These are phyloP conservation scores for Ustilago cynodontis DNA, from an alignment of 1,284 basidiomycete species.

Conservation along the genomic window DNA sequence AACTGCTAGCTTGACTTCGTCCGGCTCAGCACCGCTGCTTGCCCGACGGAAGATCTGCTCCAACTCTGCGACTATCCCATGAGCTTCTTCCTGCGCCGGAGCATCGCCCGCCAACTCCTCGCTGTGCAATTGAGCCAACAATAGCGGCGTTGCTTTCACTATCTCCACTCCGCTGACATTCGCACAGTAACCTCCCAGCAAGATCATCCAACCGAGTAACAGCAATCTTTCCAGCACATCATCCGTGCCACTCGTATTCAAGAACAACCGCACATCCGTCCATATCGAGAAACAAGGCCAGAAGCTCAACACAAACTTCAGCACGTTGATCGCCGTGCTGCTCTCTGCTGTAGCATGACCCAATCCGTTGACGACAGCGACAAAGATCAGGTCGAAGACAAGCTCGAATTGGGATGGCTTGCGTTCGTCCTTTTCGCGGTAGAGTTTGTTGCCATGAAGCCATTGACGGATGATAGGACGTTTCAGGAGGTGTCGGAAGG, in stretches of 20 bases:
- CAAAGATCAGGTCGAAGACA: slow-evolving; percentile 68
- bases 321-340: slow-evolving; percentile 60
- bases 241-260: slow-evolving; percentile 68
- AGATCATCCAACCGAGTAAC: slow-evolving; percentile 66
- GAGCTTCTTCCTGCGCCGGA: slow-evolving; percentile 12
- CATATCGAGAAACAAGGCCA: slow-evolving; percentile 65
- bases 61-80: slow-evolving; percentile 18
- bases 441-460: slow-evolving; percentile 64
- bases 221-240: slow-evolving; percentile 64
- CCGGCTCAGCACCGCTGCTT: neutral
- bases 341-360: slow-evolving; percentile 62
- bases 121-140: slow-evolving; percentile 21
- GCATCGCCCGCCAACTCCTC: slow-evolving; percentile 24
- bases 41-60: slow-evolving; percentile 27
- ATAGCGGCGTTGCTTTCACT: slow-evolving; percentile 32
- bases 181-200: slow-evolving; percentile 66
- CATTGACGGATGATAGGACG: slow-evolving; percentile 68
- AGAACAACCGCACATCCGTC: slow-evolving; percentile 61
- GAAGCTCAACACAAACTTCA: slow-evolving; percentile 68
- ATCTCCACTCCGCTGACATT: slow-evolving; percentile 61
- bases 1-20: slow-evolving; percentile 20
- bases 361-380: slow-evolving; percentile 58
- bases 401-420: slow-evolving; percentile 67
- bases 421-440: slow-evolving; percentile 64
- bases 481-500: slow-evolving; percentile 62